These are phyloP conservation scores for Fusarium siculi DNA, from an alignment of 2,329 filamentous ascomycete species.

Conservation along the genomic window DNA sequence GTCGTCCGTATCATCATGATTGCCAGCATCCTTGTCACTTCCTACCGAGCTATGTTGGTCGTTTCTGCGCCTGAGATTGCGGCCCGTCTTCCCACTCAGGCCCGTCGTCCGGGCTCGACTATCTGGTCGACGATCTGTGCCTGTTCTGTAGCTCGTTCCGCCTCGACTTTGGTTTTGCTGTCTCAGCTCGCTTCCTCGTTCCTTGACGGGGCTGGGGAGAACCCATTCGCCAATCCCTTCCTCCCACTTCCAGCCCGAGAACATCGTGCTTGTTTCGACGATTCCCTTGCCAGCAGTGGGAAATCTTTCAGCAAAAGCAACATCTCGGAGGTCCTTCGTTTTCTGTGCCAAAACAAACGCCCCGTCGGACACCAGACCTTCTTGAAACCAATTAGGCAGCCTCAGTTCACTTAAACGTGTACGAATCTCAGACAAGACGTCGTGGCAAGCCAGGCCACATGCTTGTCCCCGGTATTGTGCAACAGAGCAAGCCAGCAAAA, in stretches of 20 bases:
- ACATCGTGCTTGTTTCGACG: slow-evolving; percentile 37
- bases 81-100: slow-evolving; percentile 15
- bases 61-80: not conserved
- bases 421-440: slow-evolving; percentile 55
- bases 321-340: slow-evolving; percentile 63
- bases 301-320: slow-evolving; percentile 64
- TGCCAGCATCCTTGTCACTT: slow-evolving; percentile 19
- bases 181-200: slow-evolving; percentile 20
- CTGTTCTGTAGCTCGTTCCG: slow-evolving; percentile 11
- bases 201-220: slow-evolving; percentile 29
- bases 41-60: slow-evolving; percentile 9
- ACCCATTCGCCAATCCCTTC: slow-evolving; percentile 56
- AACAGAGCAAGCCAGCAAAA: slow-evolving; percentile 57
- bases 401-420: slow-evolving; percentile 51
- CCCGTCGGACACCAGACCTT: slow-evolving; percentile 56
- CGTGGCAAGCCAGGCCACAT: slow-evolving; percentile 51
- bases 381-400: slow-evolving; percentile 48
- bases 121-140: slow-evolving; percentile 23
- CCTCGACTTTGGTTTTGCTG: slow-evolving; percentile 2
- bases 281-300: slow-evolving; percentile 16
- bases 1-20: slow-evolving; percentile 13
- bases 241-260: slow-evolving; percentile 54
- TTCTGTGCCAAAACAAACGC: slow-evolving; percentile 64
- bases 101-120: slow-evolving; percentile 11
- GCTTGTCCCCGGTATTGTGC: slow-evolving; percentile 60